Evolutionary conservation across 768 basidiomycete genomes (phyloP), one percentile per base, ranked within the genome.

Genomic region (Lactarius pseudohatsudake): DNA sequence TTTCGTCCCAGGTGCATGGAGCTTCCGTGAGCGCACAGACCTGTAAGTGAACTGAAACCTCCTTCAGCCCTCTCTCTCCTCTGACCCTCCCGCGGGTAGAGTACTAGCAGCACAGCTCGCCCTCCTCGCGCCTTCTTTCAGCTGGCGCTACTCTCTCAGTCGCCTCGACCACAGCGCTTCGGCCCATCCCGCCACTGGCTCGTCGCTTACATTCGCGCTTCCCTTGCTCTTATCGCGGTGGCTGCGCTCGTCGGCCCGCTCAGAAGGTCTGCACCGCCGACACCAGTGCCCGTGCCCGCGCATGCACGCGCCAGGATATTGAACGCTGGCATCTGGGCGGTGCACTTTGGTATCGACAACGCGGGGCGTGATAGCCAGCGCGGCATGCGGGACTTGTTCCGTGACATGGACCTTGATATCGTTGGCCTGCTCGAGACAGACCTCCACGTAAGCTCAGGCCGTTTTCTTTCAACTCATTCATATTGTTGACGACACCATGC

Each of bases 351-450:
- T 0, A 79, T 88, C 22, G 86, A 93, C 75, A 86, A 91, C 69
- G 85, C 83, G 53, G 87, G 90, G 3, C 75, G 84, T 67, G 91
- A 92, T 70, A 91, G 90, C 72, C 90, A 91, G 74, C 75, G 82
- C 50, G 79, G 87, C 4, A 85, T 92, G 74, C 79, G 84, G 68
- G 83, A 87, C 65, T 72, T 84, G 47, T 76, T 85, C 30, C 86
- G 86, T 69, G 93, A 94, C 72, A 87, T 94, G 86, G 79, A 95
- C 65, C 80, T 96, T 20, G 94, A 96, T 73, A 81, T 96, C 1
- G 84, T 95, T 6, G 93, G 94, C 0, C 74, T 96, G 61, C 75
- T 96, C 64, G 94, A 96, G 76, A 93, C 92, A 1, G 94, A 96
- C 77, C 75, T 92, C 54, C 86, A 92, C 70, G 92, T 94, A 74